phyloP scores from a whole-genome alignment of 2,329 filamentous ascomycete species.

The Macroventuria anomochaeta region DNA sequence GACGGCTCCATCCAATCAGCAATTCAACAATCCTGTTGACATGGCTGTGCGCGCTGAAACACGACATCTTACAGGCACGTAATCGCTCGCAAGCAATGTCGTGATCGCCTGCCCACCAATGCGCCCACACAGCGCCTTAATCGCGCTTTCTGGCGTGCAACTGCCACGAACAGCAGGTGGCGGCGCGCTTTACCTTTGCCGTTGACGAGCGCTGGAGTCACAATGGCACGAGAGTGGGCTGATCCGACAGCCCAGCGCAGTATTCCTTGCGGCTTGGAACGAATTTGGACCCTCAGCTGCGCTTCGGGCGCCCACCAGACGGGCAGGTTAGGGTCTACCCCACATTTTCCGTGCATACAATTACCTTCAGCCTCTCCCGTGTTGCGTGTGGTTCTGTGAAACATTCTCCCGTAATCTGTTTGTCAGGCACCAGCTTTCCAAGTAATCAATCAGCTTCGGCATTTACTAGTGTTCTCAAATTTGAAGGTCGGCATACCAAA shows the following conservation, averaged over 20 bases:
- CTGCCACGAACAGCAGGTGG: constrained; percentile 2
- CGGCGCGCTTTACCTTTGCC: background rate
- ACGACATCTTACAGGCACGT: constrained; percentile 8
- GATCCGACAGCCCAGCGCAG: constrained; percentile 14
- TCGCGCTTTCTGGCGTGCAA: constrained; percentile 1
- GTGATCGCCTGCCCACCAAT: constrained; percentile 27
- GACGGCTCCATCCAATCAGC: constrained; percentile 13
- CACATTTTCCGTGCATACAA: constrained; percentile 12
- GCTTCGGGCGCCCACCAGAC: constrained; percentile 2
- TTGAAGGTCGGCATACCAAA: background rate
- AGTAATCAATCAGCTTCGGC: background rate
- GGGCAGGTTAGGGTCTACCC: background rate
- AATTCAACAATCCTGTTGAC: constrained; percentile 17
- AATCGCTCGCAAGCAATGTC: constrained; percentile 24
- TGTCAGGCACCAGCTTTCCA: background rate
- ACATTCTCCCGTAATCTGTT: constrained; percentile 2
- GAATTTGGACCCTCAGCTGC: no score
- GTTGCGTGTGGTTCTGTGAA: background rate
- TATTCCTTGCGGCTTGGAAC: background rate
- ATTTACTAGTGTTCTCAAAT: background rate
- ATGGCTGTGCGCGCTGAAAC: constrained; percentile 1
- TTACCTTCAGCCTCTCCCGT: background rate
- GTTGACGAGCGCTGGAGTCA: constrained; percentile 4
- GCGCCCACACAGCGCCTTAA: constrained; percentile 1
- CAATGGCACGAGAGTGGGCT: constrained; percentile 31